Evolutionary conservation across 208 protist species (phyloP), one percentile per base, ranked within the genome.

Genomic region (Herpetomonas muscarum): DNA sequence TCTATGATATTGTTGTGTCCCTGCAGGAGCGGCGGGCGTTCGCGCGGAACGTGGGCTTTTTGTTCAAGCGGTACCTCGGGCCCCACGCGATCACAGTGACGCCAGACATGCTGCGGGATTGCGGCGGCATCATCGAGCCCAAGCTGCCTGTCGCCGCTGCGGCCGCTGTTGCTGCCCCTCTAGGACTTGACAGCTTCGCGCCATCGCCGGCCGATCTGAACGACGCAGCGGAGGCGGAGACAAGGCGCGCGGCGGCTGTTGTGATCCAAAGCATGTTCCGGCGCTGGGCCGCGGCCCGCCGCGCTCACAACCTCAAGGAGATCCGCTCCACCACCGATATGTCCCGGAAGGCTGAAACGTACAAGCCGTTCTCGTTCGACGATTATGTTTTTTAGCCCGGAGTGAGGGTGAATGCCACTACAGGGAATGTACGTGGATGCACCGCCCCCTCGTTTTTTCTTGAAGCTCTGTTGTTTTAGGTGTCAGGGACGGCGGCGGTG

Each of bases 341-440:
- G 17, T 5, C 54, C 15, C 64, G 64, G 5, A 42, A 47, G 13
- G 55, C 28, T n/a, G 52, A 70, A n/a, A 53, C 54, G 15, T 60
- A 58, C 48, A 49, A 56, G 7, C 55, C 64, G 5, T 70, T 70
- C 39, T 24, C 42, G 28, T 12, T 60, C 10, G 37, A 70, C 21
- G 61, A 67, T 12, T 47, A 42, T 34, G 53, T 59, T 30, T 67
- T 59, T 42, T 63, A 41, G 39, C 30, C 10, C 30, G 9, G 31
- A n/a, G 7, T 7, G 12, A 21, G 19, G 45, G 45, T 10, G n/a
- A 21, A 10, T n/a, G 21, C n/a, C 4, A 55, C 3, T 22, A 17
- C 4, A 55, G 10, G 9, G 50, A 25, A 50, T 64, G 36, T 30
- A 49, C 37, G 29, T 37, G 13, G 21, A 42, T 47, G 22, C n/a